These are phyloP conservation scores for Ophiorrhiza pumila DNA, from an alignment of 257 asterid genomes.

Conservation along the genomic window DNA sequence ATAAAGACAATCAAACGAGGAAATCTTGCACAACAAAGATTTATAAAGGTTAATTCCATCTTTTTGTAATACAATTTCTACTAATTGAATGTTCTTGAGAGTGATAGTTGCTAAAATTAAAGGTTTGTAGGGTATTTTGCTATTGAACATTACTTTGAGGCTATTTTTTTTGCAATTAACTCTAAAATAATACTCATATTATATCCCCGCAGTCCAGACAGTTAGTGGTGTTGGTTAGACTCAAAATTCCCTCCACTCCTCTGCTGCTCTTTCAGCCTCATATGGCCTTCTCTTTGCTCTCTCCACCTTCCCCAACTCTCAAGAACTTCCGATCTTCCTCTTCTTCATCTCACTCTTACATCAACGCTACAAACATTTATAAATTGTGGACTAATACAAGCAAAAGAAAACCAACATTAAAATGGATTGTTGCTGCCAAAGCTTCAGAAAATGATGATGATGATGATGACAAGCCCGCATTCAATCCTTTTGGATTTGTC, in stretches of 20 bases:
- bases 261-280: conserved; percentile 10
- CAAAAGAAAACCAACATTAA: conserved; percentile 11
- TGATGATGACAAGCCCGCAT: conserved; percentile 59
- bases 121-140: too few relatives aligned
- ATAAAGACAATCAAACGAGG: too few relatives aligned
- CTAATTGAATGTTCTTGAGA: too few relatives aligned
- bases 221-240: conserved; percentile 27
- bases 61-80: too few relatives aligned
- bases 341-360: conserved; percentile 10
- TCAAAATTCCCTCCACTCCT: conserved; percentile 45
- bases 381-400: conserved; percentile 14
- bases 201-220: neutral
- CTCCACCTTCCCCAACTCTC: conserved; percentile 29
- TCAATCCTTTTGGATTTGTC: conserved; percentile 93
- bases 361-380: neutral
- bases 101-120: too few relatives aligned
- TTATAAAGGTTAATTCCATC: too few relatives aligned
- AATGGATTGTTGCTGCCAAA: conserved; percentile 34
- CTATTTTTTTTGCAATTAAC: too few relatives aligned
- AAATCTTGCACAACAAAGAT: too few relatives aligned
- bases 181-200: neutral
- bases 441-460: conserved; percentile 82
- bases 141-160: too few relatives aligned
- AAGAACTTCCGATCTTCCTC: conserved; percentile 23
- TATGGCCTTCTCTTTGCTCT: conserved; percentile 34